Percentiles rank a stretch among this genome's conserved stretches.
Conservation (phyloP, 768 basidiomycete species). For the Favolaschia claudopus region DNA sequence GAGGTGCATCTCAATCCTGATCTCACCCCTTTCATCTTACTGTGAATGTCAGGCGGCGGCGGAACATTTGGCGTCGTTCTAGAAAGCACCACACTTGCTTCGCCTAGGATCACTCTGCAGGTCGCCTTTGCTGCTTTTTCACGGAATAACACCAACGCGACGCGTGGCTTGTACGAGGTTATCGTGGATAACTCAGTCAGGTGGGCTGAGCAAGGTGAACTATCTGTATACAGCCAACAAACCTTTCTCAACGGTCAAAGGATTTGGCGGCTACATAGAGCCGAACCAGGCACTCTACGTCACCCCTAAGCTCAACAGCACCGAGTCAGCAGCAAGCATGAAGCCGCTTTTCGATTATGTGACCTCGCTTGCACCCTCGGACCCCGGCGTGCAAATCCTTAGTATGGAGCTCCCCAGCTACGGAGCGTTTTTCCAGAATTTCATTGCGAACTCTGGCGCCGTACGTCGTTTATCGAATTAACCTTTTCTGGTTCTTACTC, state of each 20-base stretch:
- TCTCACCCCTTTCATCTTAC: background rate
- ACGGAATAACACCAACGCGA: slow-evolving; percentile 23
- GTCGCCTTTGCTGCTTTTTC: slow-evolving; percentile 29
- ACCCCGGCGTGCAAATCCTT: slow-evolving; percentile 26
- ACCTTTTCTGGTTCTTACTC: background rate
- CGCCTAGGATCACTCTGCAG: slow-evolving; percentile 31
- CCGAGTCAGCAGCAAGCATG: slow-evolving; percentile 38
- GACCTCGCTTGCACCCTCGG: slow-evolving; percentile 12
- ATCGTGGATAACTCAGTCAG: slow-evolving; percentile 29
- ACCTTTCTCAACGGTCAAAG: background rate
- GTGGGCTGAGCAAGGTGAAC: slow-evolving; percentile 36
- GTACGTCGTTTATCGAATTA: slow-evolving; percentile 22
- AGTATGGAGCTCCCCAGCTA: slow-evolving; percentile 32
- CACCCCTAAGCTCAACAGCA: slow-evolving; percentile 36
- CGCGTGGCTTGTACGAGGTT: slow-evolving; percentile 32
- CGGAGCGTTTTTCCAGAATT: slow-evolving; percentile 33
- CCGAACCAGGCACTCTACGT: slow-evolving; percentile 35
- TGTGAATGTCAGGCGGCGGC: slow-evolving; percentile 29
- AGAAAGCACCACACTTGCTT: slow-evolving; percentile 30
- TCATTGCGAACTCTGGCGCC: slow-evolving; percentile 32
- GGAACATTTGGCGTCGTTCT: slow-evolving; percentile 37
- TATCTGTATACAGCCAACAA: background rate
- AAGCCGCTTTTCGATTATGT: slow-evolving; percentile 31
- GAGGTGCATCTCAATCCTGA: slow-evolving; percentile 14
- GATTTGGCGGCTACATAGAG: slow-evolving; percentile 44